Base-by-base conservation (phyloP, 352 stramenopile genomes). In the Aphanomyces astaci region DNA sequence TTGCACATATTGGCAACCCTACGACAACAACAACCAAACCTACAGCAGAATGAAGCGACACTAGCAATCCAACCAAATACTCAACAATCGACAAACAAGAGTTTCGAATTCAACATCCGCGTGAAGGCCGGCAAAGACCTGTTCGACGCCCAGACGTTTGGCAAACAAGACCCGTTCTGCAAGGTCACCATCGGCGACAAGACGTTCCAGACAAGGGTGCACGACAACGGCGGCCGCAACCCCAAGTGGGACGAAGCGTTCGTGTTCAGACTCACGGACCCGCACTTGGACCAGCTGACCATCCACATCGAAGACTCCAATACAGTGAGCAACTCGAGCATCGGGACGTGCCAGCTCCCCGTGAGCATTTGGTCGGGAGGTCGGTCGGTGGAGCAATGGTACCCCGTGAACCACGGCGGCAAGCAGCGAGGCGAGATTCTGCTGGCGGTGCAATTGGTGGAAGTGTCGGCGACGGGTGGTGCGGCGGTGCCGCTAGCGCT, bases 201-300 rank as follows among this genome's bases (percentile, higher is more conserved):
- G 51, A 59, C 51, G 51, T 27, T 39, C 2, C 2, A 7, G 24
- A 59, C 51, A 13, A 27, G 28, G 27, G 27, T 59, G 7, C 51
- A 59, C 27, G 10, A 33, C 10, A 28, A 11, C 24, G 51, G 51
- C 3, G 51, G 51, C 22, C 24, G 19, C 24, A 59, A 59, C 51
- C 51, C 51, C 19, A 39, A n/a, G 24, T 59, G 51, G 51, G 51
- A 59, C 51, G 51, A 59, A 27, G 51, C 17, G 51, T 27, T 59
- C 27, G 51, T 32, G 24, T 39, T 59, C 2, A 4, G 13, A 24
- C 7, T n/a, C 28, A 4, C 13, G 25, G 27, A 3, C 17, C 39
- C 39, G 17, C 39, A 46, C 39, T 46, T 46, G 2, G 51, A 39
- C 51, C 19, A 59, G 19, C 24, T 59, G 4, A 39, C 19, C 9